Conservation (phyloP, 108 stramenopile genomes). For the Cyclotella baltica region DNA sequence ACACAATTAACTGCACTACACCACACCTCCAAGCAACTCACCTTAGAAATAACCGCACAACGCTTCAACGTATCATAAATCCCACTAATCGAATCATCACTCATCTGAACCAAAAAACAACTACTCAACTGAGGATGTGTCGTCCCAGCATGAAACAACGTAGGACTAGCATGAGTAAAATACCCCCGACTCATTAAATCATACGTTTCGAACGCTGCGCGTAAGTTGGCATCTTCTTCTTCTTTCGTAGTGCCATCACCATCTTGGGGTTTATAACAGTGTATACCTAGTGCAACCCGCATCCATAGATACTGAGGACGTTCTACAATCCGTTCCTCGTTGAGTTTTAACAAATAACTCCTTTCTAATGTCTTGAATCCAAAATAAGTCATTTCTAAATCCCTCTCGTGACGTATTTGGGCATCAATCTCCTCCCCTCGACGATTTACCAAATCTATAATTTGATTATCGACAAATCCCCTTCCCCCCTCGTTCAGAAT, state of each 20-base stretch:
- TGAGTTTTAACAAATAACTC: slow-evolving; percentile 92
- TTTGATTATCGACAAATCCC: slow-evolving; percentile 80
- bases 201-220: slow-evolving; percentile 98
- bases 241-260: too few species aligned
- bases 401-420: slow-evolving; percentile 90
- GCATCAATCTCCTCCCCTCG: slow-evolving; percentile 85
- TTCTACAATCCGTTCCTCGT: slow-evolving; percentile 95
- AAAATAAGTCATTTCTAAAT: slow-evolving; percentile 98
- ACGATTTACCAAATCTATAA: slow-evolving; percentile 87
- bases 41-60: slow-evolving; percentile 98
- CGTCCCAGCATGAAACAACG: slow-evolving; percentile 98
- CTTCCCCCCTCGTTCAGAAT: slow-evolving; percentile 97
- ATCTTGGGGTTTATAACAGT: slow-evolving; percentile 87
- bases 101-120: slow-evolving; percentile 96
- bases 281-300: slow-evolving; percentile 98
- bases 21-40: too few species aligned
- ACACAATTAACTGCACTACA: too few species aligned
- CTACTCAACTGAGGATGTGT: slow-evolving; percentile 96
- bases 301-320: slow-evolving; percentile 98
- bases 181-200: slow-evolving; percentile 90
- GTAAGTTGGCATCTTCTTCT: too few species aligned
- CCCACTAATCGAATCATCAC: slow-evolving; percentile 98
- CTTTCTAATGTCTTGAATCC: slow-evolving; percentile 99
- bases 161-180: slow-evolving; percentile 99
- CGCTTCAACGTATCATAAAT: slow-evolving; percentile 99